Evolutionary conservation across 306 rosid genomes (phyloP).

Genomic region (Corylus heterophylla): DNA sequence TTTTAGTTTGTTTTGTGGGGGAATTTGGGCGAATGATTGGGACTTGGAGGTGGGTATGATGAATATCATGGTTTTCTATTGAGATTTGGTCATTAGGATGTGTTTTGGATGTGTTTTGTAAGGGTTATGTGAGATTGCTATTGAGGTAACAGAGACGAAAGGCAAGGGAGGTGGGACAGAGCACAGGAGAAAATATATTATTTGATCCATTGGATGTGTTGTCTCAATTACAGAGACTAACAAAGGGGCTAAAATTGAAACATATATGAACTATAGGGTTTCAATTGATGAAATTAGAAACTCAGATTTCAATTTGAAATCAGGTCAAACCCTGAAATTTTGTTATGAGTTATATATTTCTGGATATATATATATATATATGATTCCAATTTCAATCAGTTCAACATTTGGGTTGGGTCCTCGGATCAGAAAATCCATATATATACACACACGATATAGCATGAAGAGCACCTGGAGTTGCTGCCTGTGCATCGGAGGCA

Average conservation of each 20-base stretch:
- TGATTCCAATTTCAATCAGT: too few relatives aligned
- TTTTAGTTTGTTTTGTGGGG: not conserved
- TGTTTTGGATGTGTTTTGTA: not conserved
- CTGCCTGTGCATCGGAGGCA: conserved; percentile 84
- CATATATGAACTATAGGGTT: not conserved
- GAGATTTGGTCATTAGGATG: not conserved
- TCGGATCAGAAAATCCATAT: too few relatives aligned
- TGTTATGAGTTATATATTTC: not conserved
- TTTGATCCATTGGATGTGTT: not conserved
- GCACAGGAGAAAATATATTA: not conserved
- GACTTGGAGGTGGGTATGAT: not conserved
- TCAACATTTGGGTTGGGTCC: too few relatives aligned
- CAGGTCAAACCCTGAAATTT: not conserved
- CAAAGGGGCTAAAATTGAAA: too few relatives aligned
- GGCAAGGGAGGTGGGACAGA: not conserved
- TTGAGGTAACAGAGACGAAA: not conserved
- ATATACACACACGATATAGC: not conserved
- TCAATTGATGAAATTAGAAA: not conserved
- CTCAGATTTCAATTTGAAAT: too few relatives aligned
- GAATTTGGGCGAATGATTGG: not conserved
- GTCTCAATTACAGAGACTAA: too few relatives aligned
- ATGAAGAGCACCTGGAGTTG: conserved; percentile 72
- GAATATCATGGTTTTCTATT: not conserved
- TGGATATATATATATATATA: not conserved
- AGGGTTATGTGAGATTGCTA: not conserved